Percentiles rank a stretch among this genome's conserved stretches.
These are phyloP conservation scores for Yamadazyma diddensiae DNA, from an alignment of 1,139 yeast species.

Conservation along the genomic window DNA sequence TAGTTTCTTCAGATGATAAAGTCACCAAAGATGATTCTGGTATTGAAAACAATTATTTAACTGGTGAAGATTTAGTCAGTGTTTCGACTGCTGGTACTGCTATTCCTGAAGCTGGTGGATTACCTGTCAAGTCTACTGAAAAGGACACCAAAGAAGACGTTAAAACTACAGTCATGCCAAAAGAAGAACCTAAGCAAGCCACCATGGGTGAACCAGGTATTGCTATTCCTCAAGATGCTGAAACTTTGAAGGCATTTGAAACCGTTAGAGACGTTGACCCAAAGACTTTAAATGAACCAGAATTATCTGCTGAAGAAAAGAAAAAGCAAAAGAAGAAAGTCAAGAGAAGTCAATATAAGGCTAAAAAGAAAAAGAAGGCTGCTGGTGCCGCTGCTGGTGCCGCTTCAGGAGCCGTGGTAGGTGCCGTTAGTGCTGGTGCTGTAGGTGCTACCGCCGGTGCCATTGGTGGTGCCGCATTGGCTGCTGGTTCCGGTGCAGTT, in stretches of 20 bases:
- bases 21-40: constrained; percentile 50
- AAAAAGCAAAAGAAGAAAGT: constrained; percentile 48
- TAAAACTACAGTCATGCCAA: constrained; percentile 56
- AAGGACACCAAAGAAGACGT: constrained; percentile 24
- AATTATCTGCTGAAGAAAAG: constrained; percentile 37
- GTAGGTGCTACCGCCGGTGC: constrained; percentile 16
- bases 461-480: too few relatives aligned
- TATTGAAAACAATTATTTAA: constrained; percentile 59
- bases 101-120: constrained; percentile 60
- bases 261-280: constrained; percentile 40
- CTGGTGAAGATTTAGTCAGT: constrained; percentile 35
- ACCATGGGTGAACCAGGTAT: constrained; percentile 62
- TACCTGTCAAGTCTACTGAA: constrained; percentile 20
- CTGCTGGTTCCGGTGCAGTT: constrained; percentile 13
- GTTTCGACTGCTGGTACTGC: constrained; percentile 25
- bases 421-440: constrained; percentile 19
- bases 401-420: constrained; percentile 15
- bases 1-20: constrained; percentile 43
- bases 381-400: constrained; percentile 36
- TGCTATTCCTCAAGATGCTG: constrained; percentile 37
- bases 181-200: constrained; percentile 45
- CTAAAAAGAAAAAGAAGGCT: constrained; percentile 42
- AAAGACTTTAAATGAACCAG: constrained; percentile 40
- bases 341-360: constrained; percentile 46
- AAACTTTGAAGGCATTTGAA: constrained; percentile 38